Conservation (phyloP, 1,284 basidiomycete species). For the Ustilago hordei region DNA sequence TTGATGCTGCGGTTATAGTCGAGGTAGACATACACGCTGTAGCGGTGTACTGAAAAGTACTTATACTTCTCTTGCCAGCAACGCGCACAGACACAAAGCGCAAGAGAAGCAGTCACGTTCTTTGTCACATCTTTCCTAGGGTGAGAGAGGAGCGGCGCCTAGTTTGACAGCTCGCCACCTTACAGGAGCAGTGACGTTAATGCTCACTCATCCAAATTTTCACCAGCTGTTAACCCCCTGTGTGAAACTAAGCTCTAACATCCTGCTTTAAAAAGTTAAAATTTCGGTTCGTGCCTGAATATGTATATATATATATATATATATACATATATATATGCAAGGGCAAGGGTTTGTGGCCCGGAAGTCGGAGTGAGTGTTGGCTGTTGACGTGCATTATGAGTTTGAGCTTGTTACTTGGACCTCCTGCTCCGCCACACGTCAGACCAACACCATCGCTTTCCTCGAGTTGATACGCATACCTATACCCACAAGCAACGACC, state of each 20-base stretch:
- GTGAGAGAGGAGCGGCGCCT: background rate
- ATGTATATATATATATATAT: too few species aligned
- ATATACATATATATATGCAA: too few species aligned
- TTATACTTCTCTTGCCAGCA: background rate
- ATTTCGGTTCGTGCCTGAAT: too few species aligned
- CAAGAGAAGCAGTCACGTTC: too few species aligned
- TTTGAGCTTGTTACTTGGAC: too few species aligned
- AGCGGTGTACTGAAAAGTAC: background rate
- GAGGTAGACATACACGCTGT: too few species aligned
- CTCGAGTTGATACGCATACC: background rate
- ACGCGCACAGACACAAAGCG: background rate
- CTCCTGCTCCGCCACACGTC: background rate
- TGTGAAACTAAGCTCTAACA: too few species aligned
- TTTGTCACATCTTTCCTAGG: too few species aligned
- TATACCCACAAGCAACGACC: too few species aligned
- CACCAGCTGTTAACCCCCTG: background rate
- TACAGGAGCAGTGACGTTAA: constrained; percentile 15
- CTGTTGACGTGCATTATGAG: too few species aligned
- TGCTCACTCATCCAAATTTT: constrained; percentile 25
- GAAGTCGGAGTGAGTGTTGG: background rate
- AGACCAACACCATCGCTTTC: background rate
- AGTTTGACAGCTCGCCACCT: background rate
- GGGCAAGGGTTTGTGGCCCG: background rate
- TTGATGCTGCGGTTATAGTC: background rate
- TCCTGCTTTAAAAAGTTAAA: too few species aligned